These are phyloP conservation scores for Mucor circinelloides DNA, from an alignment of 371 early-diverging fungal genomes.

Conservation along the genomic window DNA sequence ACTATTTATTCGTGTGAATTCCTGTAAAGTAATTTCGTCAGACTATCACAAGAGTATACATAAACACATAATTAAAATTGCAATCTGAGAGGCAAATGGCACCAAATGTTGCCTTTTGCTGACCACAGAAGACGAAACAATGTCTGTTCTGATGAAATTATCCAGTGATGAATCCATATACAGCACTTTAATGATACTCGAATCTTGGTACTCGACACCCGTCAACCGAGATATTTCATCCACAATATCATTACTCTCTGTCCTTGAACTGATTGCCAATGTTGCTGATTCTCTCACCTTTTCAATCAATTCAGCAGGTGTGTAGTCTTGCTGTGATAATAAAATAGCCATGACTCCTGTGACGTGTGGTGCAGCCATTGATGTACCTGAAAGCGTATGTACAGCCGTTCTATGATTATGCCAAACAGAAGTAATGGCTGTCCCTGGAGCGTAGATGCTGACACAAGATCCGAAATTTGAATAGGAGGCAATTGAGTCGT, in stretches of 20 bases:
- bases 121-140: neutral
- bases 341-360: constrained; percentile 45
- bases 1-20: too few relatives aligned
- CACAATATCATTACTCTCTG: neutral
- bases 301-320: constrained; percentile 23
- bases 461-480: constrained; percentile 79
- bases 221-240: constrained; percentile 4
- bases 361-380: constrained; percentile 72
- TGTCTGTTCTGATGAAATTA: neutral
- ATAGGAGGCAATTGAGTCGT: constrained; percentile 70
- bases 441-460: constrained; percentile 75
- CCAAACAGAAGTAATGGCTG: constrained; percentile 71
- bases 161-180: constrained; percentile 1
- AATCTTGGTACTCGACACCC: neutral
- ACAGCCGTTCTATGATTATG: constrained; percentile 28
- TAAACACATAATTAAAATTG: too few relatives aligned
- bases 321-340: constrained; percentile 34
- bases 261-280: neutral
- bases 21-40: too few relatives aligned
- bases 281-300: constrained; percentile 5
- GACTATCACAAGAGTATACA: too few relatives aligned
- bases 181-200: constrained; percentile 2
- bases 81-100: neutral
- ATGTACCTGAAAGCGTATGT: constrained; percentile 65
- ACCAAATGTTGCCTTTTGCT: neutral